Evolutionary conservation across 83 land plant genomes (phyloP).

Genomic region (Larix sibirica): DNA sequence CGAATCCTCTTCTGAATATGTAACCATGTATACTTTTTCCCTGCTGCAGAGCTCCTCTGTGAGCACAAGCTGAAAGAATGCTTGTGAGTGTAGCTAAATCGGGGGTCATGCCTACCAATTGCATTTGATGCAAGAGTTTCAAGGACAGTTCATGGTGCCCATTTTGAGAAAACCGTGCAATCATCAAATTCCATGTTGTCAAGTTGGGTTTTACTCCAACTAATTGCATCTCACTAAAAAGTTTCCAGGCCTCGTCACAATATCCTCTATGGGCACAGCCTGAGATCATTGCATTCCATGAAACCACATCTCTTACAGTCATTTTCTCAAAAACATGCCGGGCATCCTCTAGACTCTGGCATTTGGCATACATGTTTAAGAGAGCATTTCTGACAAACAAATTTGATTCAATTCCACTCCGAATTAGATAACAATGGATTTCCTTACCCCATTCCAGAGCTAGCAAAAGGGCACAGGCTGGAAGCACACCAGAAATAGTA

Average conservation of each 20-base stretch:
- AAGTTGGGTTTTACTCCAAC: not conserved
- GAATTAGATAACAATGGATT: not conserved
- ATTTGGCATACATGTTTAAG: conserved; percentile 12
- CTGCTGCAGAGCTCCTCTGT: not conserved
- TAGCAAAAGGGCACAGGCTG: not conserved
- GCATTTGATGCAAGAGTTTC: conserved; percentile 3
- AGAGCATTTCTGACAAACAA: conserved; percentile 16
- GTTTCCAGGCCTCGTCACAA: too few relatives aligned
- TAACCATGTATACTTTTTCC: not conserved
- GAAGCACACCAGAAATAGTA: not conserved
- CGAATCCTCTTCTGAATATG: not conserved
- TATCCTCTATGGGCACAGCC: not conserved
- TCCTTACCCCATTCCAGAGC: not conserved
- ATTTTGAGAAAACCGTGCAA: conserved; percentile 1
- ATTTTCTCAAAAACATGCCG: conserved; percentile 9
- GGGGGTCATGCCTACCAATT: not conserved
- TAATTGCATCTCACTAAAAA: too few relatives aligned
- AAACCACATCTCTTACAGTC: not conserved
- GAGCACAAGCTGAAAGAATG: not conserved
- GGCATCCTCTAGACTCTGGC: conserved; percentile 7
- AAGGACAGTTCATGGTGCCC: not conserved
- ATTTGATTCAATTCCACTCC: conserved; percentile 6
- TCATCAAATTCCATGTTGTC: conserved; percentile 16
- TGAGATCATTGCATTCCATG: conserved; percentile 5
- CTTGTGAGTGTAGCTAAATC: not conserved